Base-by-base conservation (phyloP, 2,329 filamentous ascomycete genomes). In the Zopfia rhizophila region DNA sequence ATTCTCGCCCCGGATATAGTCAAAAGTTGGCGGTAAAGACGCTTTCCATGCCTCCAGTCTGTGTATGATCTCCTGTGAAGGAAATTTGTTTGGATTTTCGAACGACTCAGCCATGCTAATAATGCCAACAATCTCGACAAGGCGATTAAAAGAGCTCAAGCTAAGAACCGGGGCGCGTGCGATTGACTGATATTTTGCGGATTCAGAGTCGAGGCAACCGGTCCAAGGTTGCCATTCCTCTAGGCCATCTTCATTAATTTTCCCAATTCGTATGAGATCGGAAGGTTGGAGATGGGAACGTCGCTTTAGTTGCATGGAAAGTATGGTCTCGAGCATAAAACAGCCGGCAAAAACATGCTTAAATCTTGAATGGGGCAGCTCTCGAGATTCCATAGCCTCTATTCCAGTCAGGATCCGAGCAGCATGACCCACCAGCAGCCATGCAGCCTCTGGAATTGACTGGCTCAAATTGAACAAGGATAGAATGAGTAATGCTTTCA, bases 181-280 rank as follows among this genome's bases (percentile, higher is more conserved):
- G 31, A 61, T 56, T 30, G 57, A 54, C 22, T 52, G 50, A 25
- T 21, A 13, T 54, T 48, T 25, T 45, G 42, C n/a, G 45, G 41
- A 22, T 45, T 36, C 24, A 28, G 73, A 70, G 52, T 72, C 68
- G 45, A 75, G 57, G 48, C 77, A 76, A 18, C 84, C 81, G 13
- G 78, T 76, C 88, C 88, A 91, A 1, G 85, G 83, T 54, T 88
- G 84, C 87, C 87, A 90, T 70, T 90, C 87, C 60, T 90, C 88
- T 14, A 87, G 72, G 1, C 85, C 85, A 56, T 88, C 84, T 65
- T 89, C 85, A 18, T 82, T 77, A 2, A 88, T 72, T 3, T 72
- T 67, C 7, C 78, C 78, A 21, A 78, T 63, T 25, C 69, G 66
- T n/a, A 74, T 67, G 18, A 82, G 64, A 38, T 83, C 78, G 11